Conservation (phyloP, 768 basidiomycete species). For the Suillus hirtellus region DNA sequence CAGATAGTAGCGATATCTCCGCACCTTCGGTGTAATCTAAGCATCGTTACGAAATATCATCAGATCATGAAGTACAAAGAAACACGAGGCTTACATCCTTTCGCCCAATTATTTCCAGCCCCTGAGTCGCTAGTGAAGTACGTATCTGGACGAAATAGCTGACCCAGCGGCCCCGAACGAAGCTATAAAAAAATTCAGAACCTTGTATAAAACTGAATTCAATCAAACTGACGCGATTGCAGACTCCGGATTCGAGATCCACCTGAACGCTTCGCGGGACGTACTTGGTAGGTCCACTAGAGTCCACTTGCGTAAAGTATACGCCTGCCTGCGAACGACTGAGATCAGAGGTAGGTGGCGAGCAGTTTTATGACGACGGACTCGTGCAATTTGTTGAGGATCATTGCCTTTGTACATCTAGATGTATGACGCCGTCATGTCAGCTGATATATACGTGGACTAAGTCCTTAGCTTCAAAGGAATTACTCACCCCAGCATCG, state of each 20-base stretch:
- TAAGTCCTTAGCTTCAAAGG: conserved; percentile 8
- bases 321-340: conserved; percentile 59
- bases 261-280: conserved; percentile 90
- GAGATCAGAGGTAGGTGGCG: conserved; percentile 3
- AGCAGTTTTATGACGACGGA: conserved; percentile 35
- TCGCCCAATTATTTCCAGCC: conserved; percentile 95
- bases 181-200: conserved; percentile 44
- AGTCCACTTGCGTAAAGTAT: conserved; percentile 76
- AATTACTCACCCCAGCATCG: conserved; percentile 54
- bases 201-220: not conserved
- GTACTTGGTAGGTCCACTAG: conserved; percentile 59
- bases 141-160: conserved; percentile 86
- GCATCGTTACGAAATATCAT: conserved; percentile 20
- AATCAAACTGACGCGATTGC: conserved; percentile 60
- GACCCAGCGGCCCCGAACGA: conserved; percentile 66
- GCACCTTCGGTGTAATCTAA: conserved; percentile 87
- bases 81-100: conserved; percentile 67
- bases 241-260: conserved; percentile 88
- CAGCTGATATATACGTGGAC: conserved; percentile 15
- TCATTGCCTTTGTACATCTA: conserved; percentile 75
- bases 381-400: conserved; percentile 71
- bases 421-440: conserved; percentile 11
- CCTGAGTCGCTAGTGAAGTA: conserved; percentile 63
- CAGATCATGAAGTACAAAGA: conserved; percentile 16
- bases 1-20: conserved; percentile 8